Percentiles rank a stretch among this genome's conserved stretches.
Conservation (phyloP, 2,329 filamentous ascomycete species). For the Cladophialophora exuberans region DNA sequence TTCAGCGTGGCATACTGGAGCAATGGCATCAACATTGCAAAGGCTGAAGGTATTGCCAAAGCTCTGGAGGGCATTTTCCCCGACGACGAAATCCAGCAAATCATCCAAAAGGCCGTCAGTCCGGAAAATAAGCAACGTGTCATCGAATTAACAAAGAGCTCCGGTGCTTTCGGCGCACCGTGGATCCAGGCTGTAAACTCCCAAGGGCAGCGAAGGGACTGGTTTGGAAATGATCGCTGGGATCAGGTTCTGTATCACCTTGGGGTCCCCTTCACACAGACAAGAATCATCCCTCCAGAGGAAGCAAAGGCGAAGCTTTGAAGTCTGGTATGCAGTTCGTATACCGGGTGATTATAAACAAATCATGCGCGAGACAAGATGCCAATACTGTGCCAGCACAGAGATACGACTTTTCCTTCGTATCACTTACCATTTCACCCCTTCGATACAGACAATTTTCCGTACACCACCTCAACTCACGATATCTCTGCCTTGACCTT, state of each 20-base stretch:
- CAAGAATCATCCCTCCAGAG: slow-evolving; percentile 22
- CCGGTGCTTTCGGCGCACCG: slow-evolving; percentile 26
- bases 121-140: slow-evolving; percentile 27
- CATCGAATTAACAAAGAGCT: slow-evolving; percentile 23
- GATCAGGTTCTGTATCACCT: slow-evolving; percentile 27
- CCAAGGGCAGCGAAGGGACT: slow-evolving; percentile 20
- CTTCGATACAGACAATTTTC: background rate
- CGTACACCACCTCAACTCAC: too few species aligned
- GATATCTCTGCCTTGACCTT: slow-evolving; percentile 14
- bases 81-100: slow-evolving; percentile 25
- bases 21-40: slow-evolving; percentile 28
- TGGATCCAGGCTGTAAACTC: slow-evolving; percentile 26
- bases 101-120: slow-evolving; percentile 24
- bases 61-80: slow-evolving; percentile 26
- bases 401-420: too few species aligned
- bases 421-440: background rate
- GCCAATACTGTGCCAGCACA: background rate
- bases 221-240: slow-evolving; percentile 29
- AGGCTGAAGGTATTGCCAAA: slow-evolving; percentile 19
- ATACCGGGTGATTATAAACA: background rate
- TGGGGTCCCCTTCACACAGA: slow-evolving; percentile 18
- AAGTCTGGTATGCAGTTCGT: background rate
- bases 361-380: background rate
- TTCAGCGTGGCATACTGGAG: slow-evolving; percentile 27
- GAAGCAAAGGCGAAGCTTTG: slow-evolving; percentile 25